phyloP scores from a whole-genome alignment of 257 asterid genomes.

The Scutellaria minor region DNA sequence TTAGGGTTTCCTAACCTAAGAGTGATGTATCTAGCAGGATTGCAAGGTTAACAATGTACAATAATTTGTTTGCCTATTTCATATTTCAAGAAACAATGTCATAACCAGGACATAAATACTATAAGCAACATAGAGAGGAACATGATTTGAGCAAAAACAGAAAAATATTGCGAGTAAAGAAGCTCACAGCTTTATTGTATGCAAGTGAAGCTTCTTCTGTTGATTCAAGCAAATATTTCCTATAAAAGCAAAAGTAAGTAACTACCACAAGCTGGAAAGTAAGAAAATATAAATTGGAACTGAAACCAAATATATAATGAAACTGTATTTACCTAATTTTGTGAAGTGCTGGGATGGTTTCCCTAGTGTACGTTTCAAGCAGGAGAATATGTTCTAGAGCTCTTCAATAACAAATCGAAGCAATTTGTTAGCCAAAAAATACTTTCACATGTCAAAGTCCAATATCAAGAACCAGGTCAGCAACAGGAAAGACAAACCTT shows the following conservation, averaged over 20 bases:
- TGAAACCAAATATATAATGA: no score
- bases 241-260: slow-evolving; percentile 37
- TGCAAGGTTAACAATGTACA: background rate
- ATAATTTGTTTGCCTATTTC: slow-evolving; percentile 4
- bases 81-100: background rate
- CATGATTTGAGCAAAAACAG: slow-evolving; percentile 21
- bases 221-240: slow-evolving; percentile 90
- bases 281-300: slow-evolving; percentile 9
- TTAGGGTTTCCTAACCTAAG: slow-evolving; percentile 13
- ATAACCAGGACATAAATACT: slow-evolving; percentile 15
- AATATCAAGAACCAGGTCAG: slow-evolving; percentile 35
- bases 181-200: slow-evolving; percentile 88
- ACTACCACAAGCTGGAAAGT: slow-evolving; percentile 27
- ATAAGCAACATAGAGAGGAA: slow-evolving; percentile 10
- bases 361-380: slow-evolving; percentile 89
- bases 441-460: slow-evolving; percentile 14
- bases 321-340: slow-evolving; percentile 70
- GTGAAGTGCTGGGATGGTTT: slow-evolving; percentile 92
- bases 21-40: background rate
- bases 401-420: slow-evolving; percentile 51
- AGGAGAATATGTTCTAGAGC: slow-evolving; percentile 93
- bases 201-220: slow-evolving; percentile 98
- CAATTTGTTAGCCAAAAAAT: slow-evolving; percentile 36
- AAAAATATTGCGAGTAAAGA: slow-evolving; percentile 31
- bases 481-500: slow-evolving; percentile 57